Percentiles rank a stretch among this genome's conserved stretches.
Evolutionary conservation across 2,329 filamentous ascomycete species (phyloP).

Genomic region (Aureobasidium mangrovei): DNA sequence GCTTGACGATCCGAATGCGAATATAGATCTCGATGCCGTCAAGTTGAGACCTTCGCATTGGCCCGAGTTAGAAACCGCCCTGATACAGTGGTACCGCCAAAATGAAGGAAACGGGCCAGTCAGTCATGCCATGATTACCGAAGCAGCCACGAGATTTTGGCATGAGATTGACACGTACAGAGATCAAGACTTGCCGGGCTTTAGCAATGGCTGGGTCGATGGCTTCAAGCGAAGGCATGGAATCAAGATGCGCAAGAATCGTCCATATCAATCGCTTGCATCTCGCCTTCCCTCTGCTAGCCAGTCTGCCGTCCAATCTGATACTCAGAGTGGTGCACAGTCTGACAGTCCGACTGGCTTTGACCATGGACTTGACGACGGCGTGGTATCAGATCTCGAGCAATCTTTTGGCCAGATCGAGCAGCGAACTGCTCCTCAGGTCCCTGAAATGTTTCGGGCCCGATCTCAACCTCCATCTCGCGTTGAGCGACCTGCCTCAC

Average conservation of each 20-base stretch:
- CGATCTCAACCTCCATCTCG: neutral
- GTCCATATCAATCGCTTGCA: neutral
- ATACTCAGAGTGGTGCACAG: too few relatives aligned
- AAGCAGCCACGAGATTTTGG: neutral
- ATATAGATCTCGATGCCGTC: neutral
- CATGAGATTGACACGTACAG: neutral
- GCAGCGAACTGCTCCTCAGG: neutral
- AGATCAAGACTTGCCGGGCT: constrained; percentile 9
- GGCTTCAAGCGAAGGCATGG: constrained; percentile 9
- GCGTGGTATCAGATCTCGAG: neutral
- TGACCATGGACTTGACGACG: too few relatives aligned
- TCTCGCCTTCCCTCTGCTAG: neutral
- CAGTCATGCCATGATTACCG: neutral
- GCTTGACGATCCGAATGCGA: neutral
- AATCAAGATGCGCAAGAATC: neutral
- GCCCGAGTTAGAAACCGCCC: neutral
- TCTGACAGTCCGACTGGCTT: too few relatives aligned
- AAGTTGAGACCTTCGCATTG: neutral
- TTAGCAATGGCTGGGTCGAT: constrained; percentile 14
- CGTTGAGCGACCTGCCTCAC: neutral
- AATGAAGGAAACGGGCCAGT: neutral
- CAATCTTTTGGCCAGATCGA: neutral
- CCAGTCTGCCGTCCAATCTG: too few relatives aligned
- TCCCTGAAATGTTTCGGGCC: neutral
- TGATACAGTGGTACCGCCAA: neutral